These are phyloP conservation scores for Marasmius oreades DNA, from an alignment of 1,284 basidiomycete species.

Conservation along the genomic window DNA sequence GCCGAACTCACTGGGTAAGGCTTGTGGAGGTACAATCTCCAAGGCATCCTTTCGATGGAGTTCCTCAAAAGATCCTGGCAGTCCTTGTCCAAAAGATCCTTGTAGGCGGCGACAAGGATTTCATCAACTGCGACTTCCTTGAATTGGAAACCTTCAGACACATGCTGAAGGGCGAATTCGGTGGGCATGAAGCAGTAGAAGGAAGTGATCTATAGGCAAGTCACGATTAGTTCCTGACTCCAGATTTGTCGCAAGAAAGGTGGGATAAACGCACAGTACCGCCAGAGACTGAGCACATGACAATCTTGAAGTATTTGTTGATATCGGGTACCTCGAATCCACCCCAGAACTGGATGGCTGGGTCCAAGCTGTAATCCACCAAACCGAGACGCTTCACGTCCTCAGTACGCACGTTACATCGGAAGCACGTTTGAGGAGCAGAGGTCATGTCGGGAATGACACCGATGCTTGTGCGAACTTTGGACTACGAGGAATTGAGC, in stretches of 20 bases:
- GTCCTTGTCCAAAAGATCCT: constrained; percentile 24
- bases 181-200: constrained; percentile 29
- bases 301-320: constrained; percentile 31
- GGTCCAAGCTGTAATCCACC: constrained; percentile 25
- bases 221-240: neutral
- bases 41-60: constrained; percentile 30
- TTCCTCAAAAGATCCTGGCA: constrained; percentile 24
- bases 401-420: constrained; percentile 26
- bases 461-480: constrained; percentile 22
- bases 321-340: constrained; percentile 9
- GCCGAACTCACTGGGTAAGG: constrained; percentile 22
- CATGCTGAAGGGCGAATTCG: constrained; percentile 26
- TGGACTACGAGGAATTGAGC: constrained; percentile 16
- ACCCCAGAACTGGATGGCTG: constrained; percentile 22
- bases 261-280: constrained; percentile 18
- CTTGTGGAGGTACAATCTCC: constrained; percentile 29
- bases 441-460: constrained; percentile 25
- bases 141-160: constrained; percentile 27
- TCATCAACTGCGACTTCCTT: constrained; percentile 26
- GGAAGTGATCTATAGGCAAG: neutral
- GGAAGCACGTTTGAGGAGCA: constrained; percentile 29
- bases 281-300: constrained; percentile 27
- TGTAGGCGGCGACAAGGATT: constrained; percentile 24
- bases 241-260: neutral
- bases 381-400: constrained; percentile 26